Conservation (phyloP, 305 asterid genomes). For the Solanum hybrid region DNA sequence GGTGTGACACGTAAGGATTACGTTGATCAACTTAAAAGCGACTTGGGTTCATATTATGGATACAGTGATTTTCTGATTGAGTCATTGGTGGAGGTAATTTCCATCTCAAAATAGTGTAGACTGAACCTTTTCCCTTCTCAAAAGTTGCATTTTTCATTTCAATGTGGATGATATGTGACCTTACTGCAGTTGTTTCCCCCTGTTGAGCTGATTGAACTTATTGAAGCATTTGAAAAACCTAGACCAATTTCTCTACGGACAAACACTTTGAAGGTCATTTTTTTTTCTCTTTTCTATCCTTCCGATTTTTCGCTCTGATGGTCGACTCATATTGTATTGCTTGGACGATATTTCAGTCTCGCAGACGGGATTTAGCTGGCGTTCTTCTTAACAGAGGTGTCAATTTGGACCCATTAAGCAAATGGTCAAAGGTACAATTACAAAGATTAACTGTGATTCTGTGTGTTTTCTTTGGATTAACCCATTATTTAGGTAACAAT, state of each 20-base stretch:
- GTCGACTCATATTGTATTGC: background rate
- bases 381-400: conserved; percentile 90
- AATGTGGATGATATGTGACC: conserved; percentile 5
- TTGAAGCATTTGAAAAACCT: conserved; percentile 93
- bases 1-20: conserved; percentile 69
- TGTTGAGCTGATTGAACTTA: conserved; percentile 85
- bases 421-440: conserved; percentile 92
- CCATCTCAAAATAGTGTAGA: background rate
- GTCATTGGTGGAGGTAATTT: conserved; percentile 65
- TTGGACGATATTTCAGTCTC: conserved; percentile 42
- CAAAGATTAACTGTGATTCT: background rate
- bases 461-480: background rate
- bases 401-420: conserved; percentile 91
- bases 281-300: background rate
- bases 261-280: conserved; percentile 67
- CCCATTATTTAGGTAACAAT: background rate
- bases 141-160: conserved; percentile 5
- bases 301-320: background rate
- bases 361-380: conserved; percentile 95
- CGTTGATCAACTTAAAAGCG: conserved; percentile 60
- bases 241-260: conserved; percentile 79
- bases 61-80: conserved; percentile 68
- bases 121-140: background rate
- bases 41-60: conserved; percentile 69
- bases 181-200: conserved; percentile 63